Conservation (phyloP, 2,329 filamentous ascomycete genomes). For the Didymella sp. region DNA sequence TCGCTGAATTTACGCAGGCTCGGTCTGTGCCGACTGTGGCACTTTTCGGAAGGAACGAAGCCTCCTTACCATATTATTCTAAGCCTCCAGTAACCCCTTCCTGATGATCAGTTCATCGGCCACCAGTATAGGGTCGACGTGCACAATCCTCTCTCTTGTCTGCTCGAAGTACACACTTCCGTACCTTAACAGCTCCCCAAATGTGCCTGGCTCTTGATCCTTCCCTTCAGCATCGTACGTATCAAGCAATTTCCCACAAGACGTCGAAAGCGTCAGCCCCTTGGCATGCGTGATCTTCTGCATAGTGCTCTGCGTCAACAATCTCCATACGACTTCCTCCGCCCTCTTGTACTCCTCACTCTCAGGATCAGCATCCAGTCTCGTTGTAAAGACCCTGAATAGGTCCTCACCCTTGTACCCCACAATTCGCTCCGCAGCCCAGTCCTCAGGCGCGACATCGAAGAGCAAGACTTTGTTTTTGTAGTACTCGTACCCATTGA, state of each 20-base stretch:
- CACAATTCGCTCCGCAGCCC: neutral
- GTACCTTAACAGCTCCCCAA: conserved; percentile 48
- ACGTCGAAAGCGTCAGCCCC: conserved; percentile 23
- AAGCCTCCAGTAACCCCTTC: conserved; percentile 22
- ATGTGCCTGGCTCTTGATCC: conserved; percentile 44
- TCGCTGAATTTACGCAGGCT: too few relatives aligned
- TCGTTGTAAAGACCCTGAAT: neutral
- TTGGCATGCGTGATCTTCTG: conserved; percentile 51
- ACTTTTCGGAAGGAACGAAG: too few relatives aligned
- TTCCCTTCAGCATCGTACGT: conserved; percentile 42
- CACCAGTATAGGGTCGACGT: conserved; percentile 27
- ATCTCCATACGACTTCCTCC: conserved; percentile 36
- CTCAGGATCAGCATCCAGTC: neutral
- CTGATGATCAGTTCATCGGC: conserved; percentile 22
- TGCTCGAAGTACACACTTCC: conserved; percentile 48
- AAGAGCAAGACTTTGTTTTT: neutral
- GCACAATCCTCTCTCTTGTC: conserved; percentile 38
- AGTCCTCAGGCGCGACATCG: neutral
- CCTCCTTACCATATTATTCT: too few relatives aligned
- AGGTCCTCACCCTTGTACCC: conserved; percentile 1
- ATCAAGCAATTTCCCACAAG: conserved; percentile 43
- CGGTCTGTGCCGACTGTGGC: too few relatives aligned
- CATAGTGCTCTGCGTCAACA: conserved; percentile 43
- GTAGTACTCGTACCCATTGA: neutral
- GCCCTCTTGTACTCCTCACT: conserved; percentile 37